phyloP scores from a whole-genome alignment of 225 moss, liverwort and hornwort genomes.

The Climacium dendroides region DNA sequence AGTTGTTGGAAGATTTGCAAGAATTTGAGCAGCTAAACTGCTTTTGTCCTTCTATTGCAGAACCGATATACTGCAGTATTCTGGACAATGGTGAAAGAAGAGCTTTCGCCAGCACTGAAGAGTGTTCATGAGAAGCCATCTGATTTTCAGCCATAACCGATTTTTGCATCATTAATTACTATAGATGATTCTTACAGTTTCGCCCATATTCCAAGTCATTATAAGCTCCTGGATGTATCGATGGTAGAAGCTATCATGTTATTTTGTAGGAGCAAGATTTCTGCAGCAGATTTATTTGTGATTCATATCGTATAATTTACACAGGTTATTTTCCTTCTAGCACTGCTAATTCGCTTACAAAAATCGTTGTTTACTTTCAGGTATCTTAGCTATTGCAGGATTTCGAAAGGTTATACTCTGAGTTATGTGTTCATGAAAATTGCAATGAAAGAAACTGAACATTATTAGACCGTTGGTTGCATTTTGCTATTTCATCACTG shows the following conservation, averaged over 20 bases:
- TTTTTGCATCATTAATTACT: background rate
- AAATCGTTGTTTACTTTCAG: background rate
- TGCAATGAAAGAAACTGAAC: background rate
- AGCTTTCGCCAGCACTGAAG: background rate
- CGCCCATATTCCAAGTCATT: background rate
- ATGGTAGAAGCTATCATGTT: background rate
- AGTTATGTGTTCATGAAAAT: background rate
- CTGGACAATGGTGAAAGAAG: slow-evolving; percentile 80
- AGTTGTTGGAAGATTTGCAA: background rate
- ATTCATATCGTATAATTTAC: background rate
- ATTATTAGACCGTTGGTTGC: background rate
- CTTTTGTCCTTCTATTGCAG: slow-evolving; percentile 20
- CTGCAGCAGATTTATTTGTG: background rate
- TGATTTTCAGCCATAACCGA: background rate
- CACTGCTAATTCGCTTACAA: background rate
- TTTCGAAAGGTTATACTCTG: background rate
- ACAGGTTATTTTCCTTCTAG: background rate
- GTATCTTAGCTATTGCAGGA: background rate
- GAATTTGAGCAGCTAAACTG: background rate
- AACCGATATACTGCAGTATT: slow-evolving; percentile 61
- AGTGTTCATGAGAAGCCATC: background rate
- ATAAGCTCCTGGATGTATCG: background rate
- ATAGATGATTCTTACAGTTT: background rate
- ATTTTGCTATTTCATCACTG: background rate
- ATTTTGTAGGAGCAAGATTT: background rate